phyloP scores from a whole-genome alignment of 208 protist genomes.

The Naegleria gruberi region DNA sequence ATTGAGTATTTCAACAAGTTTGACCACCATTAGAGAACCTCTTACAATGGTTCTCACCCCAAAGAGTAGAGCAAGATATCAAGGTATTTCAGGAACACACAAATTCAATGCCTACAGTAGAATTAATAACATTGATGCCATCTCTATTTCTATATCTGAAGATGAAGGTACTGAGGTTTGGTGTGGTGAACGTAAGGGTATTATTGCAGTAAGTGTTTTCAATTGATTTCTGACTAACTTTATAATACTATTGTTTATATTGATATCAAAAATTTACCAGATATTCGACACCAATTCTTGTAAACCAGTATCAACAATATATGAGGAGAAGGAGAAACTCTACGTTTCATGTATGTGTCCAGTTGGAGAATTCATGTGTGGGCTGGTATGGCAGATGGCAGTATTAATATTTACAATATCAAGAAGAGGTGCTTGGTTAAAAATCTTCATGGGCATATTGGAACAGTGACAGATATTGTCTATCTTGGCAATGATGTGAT shows the following conservation, averaged over 20 bases:
- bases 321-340: background rate
- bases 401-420: background rate
- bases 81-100: too few species aligned
- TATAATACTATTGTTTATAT: too few species aligned
- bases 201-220: background rate
- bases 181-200: background rate
- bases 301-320: background rate
- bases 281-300: background rate
- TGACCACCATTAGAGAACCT: background rate
- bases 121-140: background rate
- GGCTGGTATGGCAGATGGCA: background rate
- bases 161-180: background rate
- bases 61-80: too few species aligned
- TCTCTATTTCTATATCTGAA: background rate
- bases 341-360: background rate
- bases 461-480: background rate
- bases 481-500: background rate
- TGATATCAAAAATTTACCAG: background rate
- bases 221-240: too few species aligned
- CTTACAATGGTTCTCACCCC: background rate
- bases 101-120: background rate
- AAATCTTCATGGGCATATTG: background rate
- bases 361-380: background rate
- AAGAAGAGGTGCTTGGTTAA: background rate
- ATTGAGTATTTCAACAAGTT: background rate